Evolutionary conservation across 2,329 filamentous ascomycete genomes (phyloP).

Genomic region (Hypoxylon sp.): DNA sequence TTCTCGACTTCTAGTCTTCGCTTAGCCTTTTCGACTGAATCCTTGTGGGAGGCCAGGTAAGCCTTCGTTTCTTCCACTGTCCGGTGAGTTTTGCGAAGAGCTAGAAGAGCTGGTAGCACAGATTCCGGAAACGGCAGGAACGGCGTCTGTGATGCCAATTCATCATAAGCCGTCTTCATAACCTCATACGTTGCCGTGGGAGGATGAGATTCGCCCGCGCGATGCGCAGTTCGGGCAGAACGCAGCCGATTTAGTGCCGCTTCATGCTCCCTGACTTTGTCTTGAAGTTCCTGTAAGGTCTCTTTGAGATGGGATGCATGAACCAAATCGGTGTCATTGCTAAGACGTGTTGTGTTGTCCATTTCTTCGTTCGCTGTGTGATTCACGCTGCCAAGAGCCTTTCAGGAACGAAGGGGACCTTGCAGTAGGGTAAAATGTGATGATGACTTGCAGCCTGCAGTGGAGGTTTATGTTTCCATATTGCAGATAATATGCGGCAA

Average conservation of each 20-base stretch:
- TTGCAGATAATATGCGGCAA: conserved; percentile 33
- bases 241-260: conserved; percentile 58
- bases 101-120: conserved; percentile 78
- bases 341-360: conserved; percentile 49
- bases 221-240: conserved; percentile 33
- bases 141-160: conserved; percentile 72
- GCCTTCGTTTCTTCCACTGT: conserved; percentile 75
- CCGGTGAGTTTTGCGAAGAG: conserved; percentile 75
- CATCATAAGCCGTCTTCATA: conserved; percentile 76
- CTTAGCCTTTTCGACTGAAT: conserved; percentile 60
- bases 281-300: conserved; percentile 77
- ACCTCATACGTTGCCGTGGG: conserved; percentile 59
- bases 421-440: conserved; percentile 17
- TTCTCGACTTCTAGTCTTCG: conserved; percentile 67
- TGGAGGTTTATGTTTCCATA: conserved; percentile 33
- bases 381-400: conserved; percentile 19
- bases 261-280: conserved; percentile 68
- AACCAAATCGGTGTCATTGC: conserved; percentile 55
- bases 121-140: conserved; percentile 77
- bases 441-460: conserved; percentile 32
- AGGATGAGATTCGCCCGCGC: conserved; percentile 40
- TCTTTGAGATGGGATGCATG: conserved; percentile 73
- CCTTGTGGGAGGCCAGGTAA: conserved; percentile 65
- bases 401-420: conserved; percentile 7
- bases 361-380: conserved; percentile 46